These are phyloP conservation scores for Amanita muscaria DNA, from an alignment of 768 basidiomycete species.

Conservation along the genomic window DNA sequence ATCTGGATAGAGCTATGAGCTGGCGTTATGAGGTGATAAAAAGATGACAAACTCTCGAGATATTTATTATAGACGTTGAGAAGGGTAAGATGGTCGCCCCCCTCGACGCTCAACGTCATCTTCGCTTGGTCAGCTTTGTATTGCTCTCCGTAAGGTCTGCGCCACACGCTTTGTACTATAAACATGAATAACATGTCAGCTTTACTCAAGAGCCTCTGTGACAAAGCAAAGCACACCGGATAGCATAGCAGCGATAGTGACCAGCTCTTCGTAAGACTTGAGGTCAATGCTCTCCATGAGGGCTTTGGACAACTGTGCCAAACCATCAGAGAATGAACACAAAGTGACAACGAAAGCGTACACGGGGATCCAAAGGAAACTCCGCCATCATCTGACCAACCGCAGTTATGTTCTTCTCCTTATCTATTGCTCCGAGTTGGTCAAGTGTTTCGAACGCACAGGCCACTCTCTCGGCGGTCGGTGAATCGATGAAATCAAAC, in stretches of 20 bases:
- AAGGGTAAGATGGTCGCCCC: constrained; percentile 80
- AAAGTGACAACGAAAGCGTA: constrained; percentile 16
- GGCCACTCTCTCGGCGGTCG: constrained; percentile 88
- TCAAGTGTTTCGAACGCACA: constrained; percentile 81
- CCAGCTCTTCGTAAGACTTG: constrained; percentile 77
- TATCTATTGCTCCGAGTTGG: constrained; percentile 75
- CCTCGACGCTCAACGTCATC: constrained; percentile 67
- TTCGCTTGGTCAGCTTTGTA: constrained; percentile 83
- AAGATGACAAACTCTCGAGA: constrained; percentile 44
- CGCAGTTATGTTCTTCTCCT: constrained; percentile 73
- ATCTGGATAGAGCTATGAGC: constrained; percentile 29
- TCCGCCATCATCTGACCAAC: constrained; percentile 84
- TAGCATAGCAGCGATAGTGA: constrained; percentile 84
- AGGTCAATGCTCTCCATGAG: constrained; percentile 83
- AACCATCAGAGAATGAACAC: not conserved
- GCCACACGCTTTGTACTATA: constrained; percentile 73
- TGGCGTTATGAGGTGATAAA: not conserved
- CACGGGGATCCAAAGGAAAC: constrained; percentile 86
- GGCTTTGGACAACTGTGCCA: constrained; percentile 65
- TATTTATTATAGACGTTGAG: constrained; percentile 87
- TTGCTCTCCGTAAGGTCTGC: constrained; percentile 68
- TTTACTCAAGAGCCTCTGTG: not conserved
- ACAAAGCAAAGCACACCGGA: constrained; percentile 61
- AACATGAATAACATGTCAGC: not conserved
- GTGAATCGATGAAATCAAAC: constrained; percentile 76